These are phyloP conservation scores for Sugiyamaella boreocaroliniensis DNA, from an alignment of 805 yeast species.

Conservation along the genomic window DNA sequence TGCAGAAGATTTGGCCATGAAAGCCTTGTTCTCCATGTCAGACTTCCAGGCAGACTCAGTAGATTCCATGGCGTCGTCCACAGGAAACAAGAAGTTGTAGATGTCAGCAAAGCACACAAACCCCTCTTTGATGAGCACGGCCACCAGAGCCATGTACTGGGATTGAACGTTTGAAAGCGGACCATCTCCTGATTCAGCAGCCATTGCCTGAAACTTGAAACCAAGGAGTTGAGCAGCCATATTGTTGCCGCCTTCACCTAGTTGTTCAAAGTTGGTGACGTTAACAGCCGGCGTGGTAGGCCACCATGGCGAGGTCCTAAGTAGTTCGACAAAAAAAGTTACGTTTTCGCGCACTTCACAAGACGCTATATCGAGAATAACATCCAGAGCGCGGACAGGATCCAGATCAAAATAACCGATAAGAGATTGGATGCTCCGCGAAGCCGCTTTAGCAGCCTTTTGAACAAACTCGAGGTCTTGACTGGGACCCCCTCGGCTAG, in stretches of 20 bases:
- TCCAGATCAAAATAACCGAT: constrained; percentile 76
- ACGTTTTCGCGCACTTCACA: constrained; percentile 39
- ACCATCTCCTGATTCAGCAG: constrained; percentile 16
- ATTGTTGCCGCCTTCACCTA: constrained; percentile 50
- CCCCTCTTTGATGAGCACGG: constrained; percentile 57
- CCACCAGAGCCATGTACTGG: constrained; percentile 40
- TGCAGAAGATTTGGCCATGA: constrained; percentile 64
- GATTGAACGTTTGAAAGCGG: constrained; percentile 34
- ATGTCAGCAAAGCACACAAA: constrained; percentile 58
- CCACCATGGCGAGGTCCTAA: constrained; percentile 63
- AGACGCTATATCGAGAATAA: constrained; percentile 49
- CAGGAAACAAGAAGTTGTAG: constrained; percentile 51
- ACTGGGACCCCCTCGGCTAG: not conserved
- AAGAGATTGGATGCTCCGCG: constrained; percentile 45
- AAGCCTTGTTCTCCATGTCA: constrained; percentile 48
- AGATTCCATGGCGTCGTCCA: constrained; percentile 39
- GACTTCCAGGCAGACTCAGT: constrained; percentile 42
- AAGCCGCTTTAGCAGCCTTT: constrained; percentile 30
- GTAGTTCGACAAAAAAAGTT: constrained; percentile 42
- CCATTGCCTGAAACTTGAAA: constrained; percentile 33
- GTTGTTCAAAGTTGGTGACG: constrained; percentile 10
- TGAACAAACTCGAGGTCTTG: constrained; percentile 27
- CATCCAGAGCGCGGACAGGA: constrained; percentile 59
- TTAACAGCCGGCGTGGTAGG: constrained; percentile 38
- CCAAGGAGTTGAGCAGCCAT: constrained; percentile 51